Evolutionary conservation across 306 rosid species (phyloP), one percentile per base, ranked within the genome.

Genomic region (Dryas alaskensis): DNA sequence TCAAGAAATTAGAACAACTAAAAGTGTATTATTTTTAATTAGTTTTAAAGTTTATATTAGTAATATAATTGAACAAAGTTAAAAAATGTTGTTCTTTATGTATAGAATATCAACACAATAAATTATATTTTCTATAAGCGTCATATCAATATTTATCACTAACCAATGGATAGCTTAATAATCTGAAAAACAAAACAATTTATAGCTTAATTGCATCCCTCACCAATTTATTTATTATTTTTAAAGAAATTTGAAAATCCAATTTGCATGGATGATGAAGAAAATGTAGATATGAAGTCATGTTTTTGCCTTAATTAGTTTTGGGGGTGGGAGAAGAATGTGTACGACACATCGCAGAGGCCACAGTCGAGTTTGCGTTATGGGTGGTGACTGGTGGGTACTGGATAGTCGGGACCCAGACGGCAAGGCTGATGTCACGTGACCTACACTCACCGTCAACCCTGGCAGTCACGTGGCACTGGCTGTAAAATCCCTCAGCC

Each of bases 391-490:
- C 2, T 31, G 37, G 37, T 31, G 37, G 37, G 37, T 31, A 31
- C 37, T 31, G 37, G 13, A 14, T 6, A 39, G 5, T 50, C 19
- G 13, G 14, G 54, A 39, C 22, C 39, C 76, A 51, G 27, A 66
- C 3, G 10, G 57, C 59, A 25, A 58, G 19, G 75, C 40, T 86
- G 85, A 84, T 46, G 81, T 83, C 91, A 84, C 81, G 80, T 80
- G 83, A 86, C 69, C 43, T 27, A 72, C n/a, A 51, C 7, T 8
- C 16, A 40, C 67, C 54, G 80, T 81, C 87, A 73, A 51, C 19
- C 70, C 74, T 46, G 67, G 57, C 27, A 45, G 72, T 78, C 82
- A 78, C 77, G 48, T 59, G 76, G 51, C 67, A 58, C 67, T 44
- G 49, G 25, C 69, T 13, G 78, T 73, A 58, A 48, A 54, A 10